Evolutionary conservation across 805 yeast species (phyloP).

Genomic region (Saccharomyces paradoxus): DNA sequence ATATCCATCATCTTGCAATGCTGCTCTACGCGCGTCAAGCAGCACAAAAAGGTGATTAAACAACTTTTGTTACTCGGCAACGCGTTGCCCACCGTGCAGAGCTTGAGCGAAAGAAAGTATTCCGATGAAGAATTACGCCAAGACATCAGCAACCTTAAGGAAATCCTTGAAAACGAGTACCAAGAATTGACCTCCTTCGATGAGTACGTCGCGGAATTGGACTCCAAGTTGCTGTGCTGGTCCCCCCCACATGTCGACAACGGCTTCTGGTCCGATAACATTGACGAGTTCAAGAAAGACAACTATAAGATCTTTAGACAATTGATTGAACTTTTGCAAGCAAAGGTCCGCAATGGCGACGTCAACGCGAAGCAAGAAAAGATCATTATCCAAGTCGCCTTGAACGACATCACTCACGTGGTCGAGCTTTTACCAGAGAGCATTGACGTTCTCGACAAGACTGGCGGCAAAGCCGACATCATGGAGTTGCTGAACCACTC

Average conservation of each 20-base stretch:
- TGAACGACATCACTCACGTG: constrained; percentile 59
- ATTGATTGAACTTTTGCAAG: constrained; percentile 46
- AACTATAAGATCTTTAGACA: constrained; percentile 65
- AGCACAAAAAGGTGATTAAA: constrained; percentile 46
- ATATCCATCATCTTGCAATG: constrained; percentile 64
- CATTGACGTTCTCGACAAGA: constrained; percentile 42
- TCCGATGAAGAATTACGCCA: constrained; percentile 83
- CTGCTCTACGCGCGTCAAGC: constrained; percentile 32
- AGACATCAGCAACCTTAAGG: constrained; percentile 55
- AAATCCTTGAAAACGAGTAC: constrained; percentile 61
- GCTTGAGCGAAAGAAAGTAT: constrained; percentile 81
- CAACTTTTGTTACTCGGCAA: constrained; percentile 64
- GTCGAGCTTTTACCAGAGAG: constrained; percentile 57
- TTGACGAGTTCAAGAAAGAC: constrained; percentile 63
- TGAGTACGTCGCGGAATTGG: constrained; percentile 79
- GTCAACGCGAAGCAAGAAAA: constrained; percentile 31
- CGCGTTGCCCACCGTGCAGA: constrained; percentile 59
- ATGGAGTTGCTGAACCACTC: constrained; percentile 77
- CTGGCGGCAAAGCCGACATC: constrained; percentile 64
- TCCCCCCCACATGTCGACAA: constrained; percentile 87
- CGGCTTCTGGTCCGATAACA: constrained; percentile 86
- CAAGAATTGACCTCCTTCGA: constrained; percentile 83
- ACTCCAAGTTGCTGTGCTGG: constrained; percentile 70
- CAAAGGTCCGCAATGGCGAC: constrained; percentile 24
- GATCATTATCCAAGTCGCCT: constrained; percentile 47